A percentile compares a stretch with the other conserved stretches of the same genome.
These are phyloP conservation scores for Beta vulgaris DNA, from an alignment of 148 eudicot genomes.

Conservation along the genomic window DNA sequence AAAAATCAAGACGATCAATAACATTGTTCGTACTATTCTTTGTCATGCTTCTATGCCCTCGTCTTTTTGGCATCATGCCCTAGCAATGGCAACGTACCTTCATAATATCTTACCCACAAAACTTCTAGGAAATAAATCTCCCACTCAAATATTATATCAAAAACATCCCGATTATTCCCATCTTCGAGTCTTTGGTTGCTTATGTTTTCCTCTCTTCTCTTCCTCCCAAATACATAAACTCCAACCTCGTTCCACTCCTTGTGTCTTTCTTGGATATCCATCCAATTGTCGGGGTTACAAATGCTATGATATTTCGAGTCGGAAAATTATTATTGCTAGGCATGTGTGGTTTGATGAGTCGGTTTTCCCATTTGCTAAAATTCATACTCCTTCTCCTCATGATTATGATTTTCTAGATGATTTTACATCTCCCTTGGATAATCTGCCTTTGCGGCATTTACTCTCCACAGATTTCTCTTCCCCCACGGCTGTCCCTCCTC, in stretches of 20 bases:
- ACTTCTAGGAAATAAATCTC: no score
- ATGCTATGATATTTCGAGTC: not conserved
- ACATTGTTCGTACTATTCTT: not conserved
- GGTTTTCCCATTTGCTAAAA: not conserved
- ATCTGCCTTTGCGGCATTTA: no score
- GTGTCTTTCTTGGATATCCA: not conserved
- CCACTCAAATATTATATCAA: no score
- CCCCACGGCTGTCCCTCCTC: no score
- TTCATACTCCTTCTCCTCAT: no score
- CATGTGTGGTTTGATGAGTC: constrained; percentile 2
- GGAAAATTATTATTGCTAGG: not conserved
- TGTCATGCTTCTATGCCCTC: not conserved
- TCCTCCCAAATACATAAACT: constrained; percentile 3
- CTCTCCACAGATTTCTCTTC: no score
- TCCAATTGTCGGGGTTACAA: no score
- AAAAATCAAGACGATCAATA: not conserved
- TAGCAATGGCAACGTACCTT: not conserved
- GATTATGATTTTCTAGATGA: no score
- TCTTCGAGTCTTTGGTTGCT: not conserved
- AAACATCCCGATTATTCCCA: no score
- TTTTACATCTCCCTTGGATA: no score
- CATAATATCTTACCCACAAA: no score
- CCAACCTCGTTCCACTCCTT: not conserved
- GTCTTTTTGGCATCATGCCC: no score
- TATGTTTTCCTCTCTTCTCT: not conserved